Percentiles rank a stretch among this genome's conserved stretches.
These are phyloP conservation scores for Eragrostis curvula DNA, from an alignment of 176 grass and related monocot species.

Conservation along the genomic window DNA sequence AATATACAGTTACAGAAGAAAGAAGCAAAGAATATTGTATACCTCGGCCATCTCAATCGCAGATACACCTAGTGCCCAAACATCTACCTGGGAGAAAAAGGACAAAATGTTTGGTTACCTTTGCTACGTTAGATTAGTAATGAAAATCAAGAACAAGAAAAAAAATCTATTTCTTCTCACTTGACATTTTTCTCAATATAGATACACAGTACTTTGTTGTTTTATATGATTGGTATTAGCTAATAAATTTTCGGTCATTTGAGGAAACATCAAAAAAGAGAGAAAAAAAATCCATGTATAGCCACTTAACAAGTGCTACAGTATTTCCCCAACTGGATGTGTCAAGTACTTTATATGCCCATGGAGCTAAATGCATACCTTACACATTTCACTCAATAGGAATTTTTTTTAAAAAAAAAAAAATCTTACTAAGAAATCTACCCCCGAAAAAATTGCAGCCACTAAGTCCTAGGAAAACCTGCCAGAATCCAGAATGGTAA, in stretches of 20 bases:
- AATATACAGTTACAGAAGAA: constrained; percentile 31
- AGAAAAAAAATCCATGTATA: no score
- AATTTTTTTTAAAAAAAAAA: neutral
- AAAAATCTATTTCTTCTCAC: neutral
- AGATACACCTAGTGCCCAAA: constrained; percentile 99
- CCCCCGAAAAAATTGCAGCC: neutral
- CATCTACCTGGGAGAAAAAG: constrained; percentile 77
- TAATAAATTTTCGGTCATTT: no score
- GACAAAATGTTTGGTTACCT: constrained; percentile 19
- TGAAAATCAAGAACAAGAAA: constrained; percentile 32
- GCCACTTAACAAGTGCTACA: constrained; percentile 2
- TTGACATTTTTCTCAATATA: no score
- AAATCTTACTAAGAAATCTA: neutral
- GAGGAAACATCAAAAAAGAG: no score
- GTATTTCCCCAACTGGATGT: constrained; percentile 14
- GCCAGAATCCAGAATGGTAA: constrained; percentile 24
- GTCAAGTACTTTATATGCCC: constrained; percentile 33
- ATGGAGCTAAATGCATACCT: constrained; percentile 15
- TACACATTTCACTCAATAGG: constrained; percentile 7
- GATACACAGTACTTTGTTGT: no score
- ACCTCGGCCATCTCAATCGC: constrained; percentile 99
- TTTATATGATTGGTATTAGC: no score
- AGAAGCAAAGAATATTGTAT: constrained; percentile 41
- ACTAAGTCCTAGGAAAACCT: neutral
- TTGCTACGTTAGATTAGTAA: constrained; percentile 22